A percentile compares a stretch with the other conserved stretches of the same genome.
phyloP scores from a whole-genome alignment of 108 stramenopile genomes.

The Skeletonema marinoi region DNA sequence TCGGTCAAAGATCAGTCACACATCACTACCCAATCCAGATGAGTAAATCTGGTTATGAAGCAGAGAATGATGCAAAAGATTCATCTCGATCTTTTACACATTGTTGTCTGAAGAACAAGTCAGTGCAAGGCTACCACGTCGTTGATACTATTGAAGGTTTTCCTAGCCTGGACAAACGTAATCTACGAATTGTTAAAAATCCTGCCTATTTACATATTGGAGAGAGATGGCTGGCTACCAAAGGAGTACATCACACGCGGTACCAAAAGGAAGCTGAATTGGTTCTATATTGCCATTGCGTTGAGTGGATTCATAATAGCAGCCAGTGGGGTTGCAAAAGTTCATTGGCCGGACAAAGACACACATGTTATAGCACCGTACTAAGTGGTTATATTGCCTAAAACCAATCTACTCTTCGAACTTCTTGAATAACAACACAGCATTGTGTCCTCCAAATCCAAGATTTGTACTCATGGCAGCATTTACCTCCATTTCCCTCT shows the following conservation, averaged over 20 bases:
- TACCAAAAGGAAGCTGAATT: background rate
- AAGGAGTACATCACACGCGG: background rate
- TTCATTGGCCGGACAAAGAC: background rate
- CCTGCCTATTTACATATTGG: conserved; percentile 70
- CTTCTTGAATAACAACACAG: conserved; percentile 96
- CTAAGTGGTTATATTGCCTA: background rate
- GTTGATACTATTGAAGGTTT: conserved; percentile 64
- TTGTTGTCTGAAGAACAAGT: conserved; percentile 65
- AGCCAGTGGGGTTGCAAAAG: background rate
- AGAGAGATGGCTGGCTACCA: conserved; percentile 38
- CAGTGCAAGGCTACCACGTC: conserved; percentile 55
- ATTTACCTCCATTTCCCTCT: conserved; percentile 87
- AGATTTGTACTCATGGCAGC: conserved; percentile 96
- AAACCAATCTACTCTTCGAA: conserved; percentile 47
- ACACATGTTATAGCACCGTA: background rate
- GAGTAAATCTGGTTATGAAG: conserved; percentile 86
- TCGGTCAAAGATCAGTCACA: conserved; percentile 73
- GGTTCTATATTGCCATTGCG: background rate
- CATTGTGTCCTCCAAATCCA: conserved; percentile 99
- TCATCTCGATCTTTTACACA: conserved; percentile 47
- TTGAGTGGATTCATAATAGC: background rate
- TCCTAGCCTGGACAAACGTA: conserved; percentile 60
- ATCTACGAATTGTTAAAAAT: conserved; percentile 49
- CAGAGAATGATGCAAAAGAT: conserved; percentile 31
- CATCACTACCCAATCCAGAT: conserved; percentile 45